phyloP scores from a whole-genome alignment of 129 eudicot species.

The Deinandra increscens region DNA sequence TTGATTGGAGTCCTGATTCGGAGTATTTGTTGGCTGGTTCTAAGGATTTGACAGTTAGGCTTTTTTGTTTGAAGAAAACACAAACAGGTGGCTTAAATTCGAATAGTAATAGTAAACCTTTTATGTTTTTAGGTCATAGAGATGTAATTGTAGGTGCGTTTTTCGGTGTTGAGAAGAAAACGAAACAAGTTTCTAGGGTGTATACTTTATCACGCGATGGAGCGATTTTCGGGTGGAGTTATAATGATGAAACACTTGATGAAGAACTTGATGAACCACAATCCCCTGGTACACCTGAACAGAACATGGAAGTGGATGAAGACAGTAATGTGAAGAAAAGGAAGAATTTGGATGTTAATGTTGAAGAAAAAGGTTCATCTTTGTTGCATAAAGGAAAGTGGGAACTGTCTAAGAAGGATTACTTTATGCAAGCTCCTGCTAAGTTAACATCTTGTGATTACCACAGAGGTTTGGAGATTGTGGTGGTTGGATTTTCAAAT shows the following conservation, averaged over 20 bases:
- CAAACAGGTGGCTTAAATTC: not conserved
- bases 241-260: conserved; percentile 15
- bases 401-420: conserved; percentile 75
- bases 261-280: conserved; percentile 44
- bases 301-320: conserved; percentile 26
- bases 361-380: conserved; percentile 10
- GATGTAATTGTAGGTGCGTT: conserved; percentile 70
- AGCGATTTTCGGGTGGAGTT: conserved; percentile 65
- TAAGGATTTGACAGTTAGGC: conserved; percentile 71
- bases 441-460: conserved; percentile 75
- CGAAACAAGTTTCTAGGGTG: conserved; percentile 43
- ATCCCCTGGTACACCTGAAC: conserved; percentile 81
- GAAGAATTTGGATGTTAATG: conserved; percentile 36
- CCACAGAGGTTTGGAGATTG: conserved; percentile 75
- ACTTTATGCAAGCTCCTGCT: conserved; percentile 70
- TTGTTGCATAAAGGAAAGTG: conserved; percentile 66
- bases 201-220: conserved; percentile 85
- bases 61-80: conserved; percentile 55
- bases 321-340: conserved; percentile 47
- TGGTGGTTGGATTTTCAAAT: conserved; percentile 88
- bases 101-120: too few species aligned
- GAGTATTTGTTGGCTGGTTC: conserved; percentile 66
- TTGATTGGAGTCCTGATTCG: conserved; percentile 82
- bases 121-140: conserved; percentile 83
- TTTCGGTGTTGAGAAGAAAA: conserved; percentile 65